Evolutionary conservation across 2,329 filamentous ascomycete species (phyloP), one percentile per base, ranked within the genome.

Genomic region (Cercospora beticola): DNA sequence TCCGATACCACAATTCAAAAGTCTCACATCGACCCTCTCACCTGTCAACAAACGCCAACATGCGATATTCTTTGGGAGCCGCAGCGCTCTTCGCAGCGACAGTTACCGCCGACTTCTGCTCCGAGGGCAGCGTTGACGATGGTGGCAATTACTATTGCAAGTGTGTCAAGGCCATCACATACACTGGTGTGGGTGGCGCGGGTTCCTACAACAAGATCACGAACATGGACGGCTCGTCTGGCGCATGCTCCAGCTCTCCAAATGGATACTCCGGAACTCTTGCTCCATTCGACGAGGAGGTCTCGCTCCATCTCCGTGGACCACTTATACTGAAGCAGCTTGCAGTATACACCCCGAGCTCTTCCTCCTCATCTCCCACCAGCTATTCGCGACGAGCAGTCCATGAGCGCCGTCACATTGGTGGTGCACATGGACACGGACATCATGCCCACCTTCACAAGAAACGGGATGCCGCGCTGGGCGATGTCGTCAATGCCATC

Each of bases 241-340:
- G 84, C 7, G 75, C 81, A 21, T 93, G 91, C 78, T 74, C 80
- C 6, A 87, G 83, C 70, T 78, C 82, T 43, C 80, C 83, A 16
- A 81, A 85, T 68, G 67, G 78, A 0, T 93, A 88, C 75, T 82
- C 80, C 10, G 90, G 90, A 14, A 82, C 85, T 49, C 81, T 92
- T 62, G 86, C 89, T 30, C 91, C 91, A 6, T 83, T 92, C 36
- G 85, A 91, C 70, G 88, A 91, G 77, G 90, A 90, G 81, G 83
- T 93, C 31, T 92, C 90, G 1, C 79, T 92, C 70, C 89, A 92
- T 77, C 84, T 93, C 76, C 89, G 91, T 73, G 92, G 91, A 3
- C 91, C 91, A 1, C 78, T 92, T 73, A 81, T 86, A 46, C 77
- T 94, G 33, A 88, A 87, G 76, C 85, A 91, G 72, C 83, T 93